Conservation (phyloP, 352 stramenopile species). For the Saprolegnia diclina region DNA sequence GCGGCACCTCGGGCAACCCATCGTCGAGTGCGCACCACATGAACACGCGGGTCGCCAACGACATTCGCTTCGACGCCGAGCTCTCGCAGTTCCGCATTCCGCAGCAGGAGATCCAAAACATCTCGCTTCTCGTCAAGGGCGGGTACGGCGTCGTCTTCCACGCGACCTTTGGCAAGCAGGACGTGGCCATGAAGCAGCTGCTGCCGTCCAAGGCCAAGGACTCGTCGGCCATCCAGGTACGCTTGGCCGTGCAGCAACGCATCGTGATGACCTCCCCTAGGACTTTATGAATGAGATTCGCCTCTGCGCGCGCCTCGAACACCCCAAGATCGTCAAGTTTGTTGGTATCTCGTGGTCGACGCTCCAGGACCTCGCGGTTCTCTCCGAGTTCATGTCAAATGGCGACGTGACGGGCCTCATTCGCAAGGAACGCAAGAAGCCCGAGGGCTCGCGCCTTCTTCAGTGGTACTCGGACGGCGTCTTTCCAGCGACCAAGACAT, state of each 20-base stretch:
- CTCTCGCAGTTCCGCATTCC: conserved; percentile 47
- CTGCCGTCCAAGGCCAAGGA: conserved; percentile 48
- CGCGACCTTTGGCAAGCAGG: conserved; percentile 56
- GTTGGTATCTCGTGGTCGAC: conserved; percentile 70
- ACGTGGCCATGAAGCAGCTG: conserved; percentile 61
- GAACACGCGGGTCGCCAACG: conserved; percentile 29
- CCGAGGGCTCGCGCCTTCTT: conserved; percentile 22
- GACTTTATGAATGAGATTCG: conserved; percentile 63
- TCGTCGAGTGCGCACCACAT: conserved; percentile 28
- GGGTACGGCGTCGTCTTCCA: conserved; percentile 70
- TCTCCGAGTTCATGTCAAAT: conserved; percentile 62
- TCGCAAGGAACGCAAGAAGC: conserved; percentile 31
- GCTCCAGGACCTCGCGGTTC: conserved; percentile 53
- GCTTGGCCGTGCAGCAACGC: not conserved
- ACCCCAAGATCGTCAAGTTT: conserved; percentile 69
- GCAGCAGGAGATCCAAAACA: conserved; percentile 43
- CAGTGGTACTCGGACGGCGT: conserved; percentile 25
- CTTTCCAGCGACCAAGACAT: conserved; percentile 30
- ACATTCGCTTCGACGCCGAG: conserved; percentile 46
- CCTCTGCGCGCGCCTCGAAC: conserved; percentile 50
- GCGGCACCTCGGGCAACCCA: conserved; percentile 25
- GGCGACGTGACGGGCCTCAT: conserved; percentile 47
- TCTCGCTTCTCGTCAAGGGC: conserved; percentile 57
- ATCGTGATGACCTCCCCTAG: conserved; percentile 43
- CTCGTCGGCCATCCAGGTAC: conserved; percentile 30